Evolutionary conservation across 2,329 filamentous ascomycete genomes (phyloP).

Genomic region (Sporothrix luriei): DNA sequence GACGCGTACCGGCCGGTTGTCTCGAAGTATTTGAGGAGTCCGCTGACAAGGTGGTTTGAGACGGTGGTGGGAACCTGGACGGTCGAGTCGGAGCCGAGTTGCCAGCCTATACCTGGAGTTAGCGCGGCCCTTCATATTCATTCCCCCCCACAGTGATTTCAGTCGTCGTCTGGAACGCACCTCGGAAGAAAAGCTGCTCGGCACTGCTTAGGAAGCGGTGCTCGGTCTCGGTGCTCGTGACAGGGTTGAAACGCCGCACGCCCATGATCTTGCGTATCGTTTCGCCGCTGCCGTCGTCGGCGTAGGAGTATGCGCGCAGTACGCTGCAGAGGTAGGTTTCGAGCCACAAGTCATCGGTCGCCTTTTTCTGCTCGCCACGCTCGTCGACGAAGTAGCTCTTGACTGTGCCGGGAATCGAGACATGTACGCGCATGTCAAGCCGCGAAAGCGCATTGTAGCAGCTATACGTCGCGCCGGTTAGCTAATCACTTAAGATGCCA

Average conservation of each 20-base stretch:
- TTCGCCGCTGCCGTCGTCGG: constrained; percentile 91
- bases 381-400: constrained; percentile 98
- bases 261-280: constrained; percentile 96
- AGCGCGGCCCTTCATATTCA: neutral
- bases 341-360: constrained; percentile 92
- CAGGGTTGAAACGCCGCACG: constrained; percentile 94
- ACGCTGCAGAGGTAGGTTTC: constrained; percentile 98
- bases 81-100: constrained; percentile 92
- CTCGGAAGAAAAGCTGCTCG: constrained; percentile 92
- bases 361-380: constrained; percentile 88
- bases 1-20: constrained; percentile 94
- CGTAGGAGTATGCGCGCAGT: constrained; percentile 91
- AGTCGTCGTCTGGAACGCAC: constrained; percentile 46
- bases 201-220: constrained; percentile 94
- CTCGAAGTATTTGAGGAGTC: constrained; percentile 89
- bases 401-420: constrained; percentile 93
- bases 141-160: too few species aligned
- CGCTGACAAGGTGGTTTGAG: constrained; percentile 92
- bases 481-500: neutral
- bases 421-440: constrained; percentile 96
- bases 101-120: constrained; percentile 67
- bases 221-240: constrained; percentile 97
- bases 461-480: constrained; percentile 41
- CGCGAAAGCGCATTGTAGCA: constrained; percentile 99
- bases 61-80: constrained; percentile 97